Evolutionary conservation across 768 basidiomycete genomes (phyloP).

Genomic region (Tulasnella sp.): DNA sequence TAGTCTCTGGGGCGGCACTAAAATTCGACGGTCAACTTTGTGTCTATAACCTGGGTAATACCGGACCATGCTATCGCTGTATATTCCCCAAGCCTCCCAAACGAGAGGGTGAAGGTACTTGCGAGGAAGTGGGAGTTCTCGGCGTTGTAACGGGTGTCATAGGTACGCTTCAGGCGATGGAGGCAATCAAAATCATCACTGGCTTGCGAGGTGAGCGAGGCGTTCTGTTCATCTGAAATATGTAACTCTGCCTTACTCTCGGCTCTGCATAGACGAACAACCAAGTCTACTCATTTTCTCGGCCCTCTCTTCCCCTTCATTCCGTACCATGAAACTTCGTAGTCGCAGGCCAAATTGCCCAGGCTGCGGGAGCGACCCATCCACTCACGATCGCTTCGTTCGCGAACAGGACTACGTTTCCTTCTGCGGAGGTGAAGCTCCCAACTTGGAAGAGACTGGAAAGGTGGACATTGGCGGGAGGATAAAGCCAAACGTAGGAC

Average conservation of each 20-base stretch:
- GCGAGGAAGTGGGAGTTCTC: slow-evolving; percentile 84
- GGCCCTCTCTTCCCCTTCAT: slow-evolving; percentile 63
- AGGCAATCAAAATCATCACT: slow-evolving; percentile 74
- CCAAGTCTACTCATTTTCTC: slow-evolving; percentile 72
- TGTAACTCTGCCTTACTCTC: neutral
- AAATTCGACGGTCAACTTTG: slow-evolving; percentile 78
- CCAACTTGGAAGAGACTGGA: slow-evolving; percentile 63
- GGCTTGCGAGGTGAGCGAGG: slow-evolving; percentile 56
- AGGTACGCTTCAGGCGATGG: slow-evolving; percentile 83
- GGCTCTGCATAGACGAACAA: neutral
- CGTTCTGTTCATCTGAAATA: neutral
- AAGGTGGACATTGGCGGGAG: slow-evolving; percentile 38
- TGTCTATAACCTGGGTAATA: slow-evolving; percentile 57
- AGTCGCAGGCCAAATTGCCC: slow-evolving; percentile 64
- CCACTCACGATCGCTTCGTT: slow-evolving; percentile 45
- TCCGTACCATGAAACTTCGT: slow-evolving; percentile 80
- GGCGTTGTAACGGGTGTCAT: slow-evolving; percentile 88
- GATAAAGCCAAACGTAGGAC: slow-evolving; percentile 45
- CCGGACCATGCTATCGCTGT: slow-evolving; percentile 91
- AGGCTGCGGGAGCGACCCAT: slow-evolving; percentile 62
- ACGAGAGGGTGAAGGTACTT: slow-evolving; percentile 61
- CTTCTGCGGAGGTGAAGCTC: slow-evolving; percentile 73
- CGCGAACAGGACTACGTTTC: slow-evolving; percentile 71
- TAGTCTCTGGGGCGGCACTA: slow-evolving; percentile 92
- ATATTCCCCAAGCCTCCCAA: slow-evolving; percentile 80